Percentiles rank a stretch among this genome's conserved stretches.
These are phyloP conservation scores for Lophiostoma macrostomum DNA, from an alignment of 495 filamentous ascomycete genomes.

Conservation along the genomic window DNA sequence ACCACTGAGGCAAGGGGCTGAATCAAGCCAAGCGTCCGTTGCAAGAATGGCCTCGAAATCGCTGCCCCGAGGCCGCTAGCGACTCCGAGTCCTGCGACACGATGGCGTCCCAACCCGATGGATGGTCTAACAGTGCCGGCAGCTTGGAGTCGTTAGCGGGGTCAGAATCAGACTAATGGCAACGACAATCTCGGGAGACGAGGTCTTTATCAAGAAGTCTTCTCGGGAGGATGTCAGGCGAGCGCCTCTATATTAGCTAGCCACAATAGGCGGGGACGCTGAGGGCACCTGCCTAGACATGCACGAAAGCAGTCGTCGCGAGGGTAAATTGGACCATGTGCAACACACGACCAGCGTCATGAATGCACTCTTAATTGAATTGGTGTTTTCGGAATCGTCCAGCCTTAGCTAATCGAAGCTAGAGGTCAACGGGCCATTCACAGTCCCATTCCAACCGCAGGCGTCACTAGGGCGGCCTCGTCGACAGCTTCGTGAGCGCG, in stretches of 20 bases:
- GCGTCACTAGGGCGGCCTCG: neutral
- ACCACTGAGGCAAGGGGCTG: neutral
- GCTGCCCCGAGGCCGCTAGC: neutral
- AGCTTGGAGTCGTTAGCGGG: neutral
- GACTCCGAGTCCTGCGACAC: neutral
- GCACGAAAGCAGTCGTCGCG: constrained; percentile 12
- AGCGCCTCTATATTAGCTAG: constrained; percentile 19
- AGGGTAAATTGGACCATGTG: constrained; percentile 7
- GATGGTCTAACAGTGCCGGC: constrained; percentile 1
- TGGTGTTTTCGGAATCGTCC: neutral
- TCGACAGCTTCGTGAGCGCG: constrained; percentile 10
- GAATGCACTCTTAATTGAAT: neutral
- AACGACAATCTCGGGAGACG: constrained; percentile 4
- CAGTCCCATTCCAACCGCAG: neutral
- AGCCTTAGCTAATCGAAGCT: neutral
- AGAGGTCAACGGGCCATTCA: neutral
- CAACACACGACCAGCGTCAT: neutral
- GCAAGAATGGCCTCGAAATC: neutral
- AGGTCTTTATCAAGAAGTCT: neutral
- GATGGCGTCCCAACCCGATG: constrained; percentile 4
- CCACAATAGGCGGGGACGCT: neutral
- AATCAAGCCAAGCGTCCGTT: constrained; percentile 1
- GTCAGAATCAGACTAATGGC: constrained; percentile 17
- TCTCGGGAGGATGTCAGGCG: constrained; percentile 1
- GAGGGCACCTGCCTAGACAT: neutral